Base-by-base conservation (phyloP, 208 protist genomes). In the Acanthamoeba lenticulata region DNA sequence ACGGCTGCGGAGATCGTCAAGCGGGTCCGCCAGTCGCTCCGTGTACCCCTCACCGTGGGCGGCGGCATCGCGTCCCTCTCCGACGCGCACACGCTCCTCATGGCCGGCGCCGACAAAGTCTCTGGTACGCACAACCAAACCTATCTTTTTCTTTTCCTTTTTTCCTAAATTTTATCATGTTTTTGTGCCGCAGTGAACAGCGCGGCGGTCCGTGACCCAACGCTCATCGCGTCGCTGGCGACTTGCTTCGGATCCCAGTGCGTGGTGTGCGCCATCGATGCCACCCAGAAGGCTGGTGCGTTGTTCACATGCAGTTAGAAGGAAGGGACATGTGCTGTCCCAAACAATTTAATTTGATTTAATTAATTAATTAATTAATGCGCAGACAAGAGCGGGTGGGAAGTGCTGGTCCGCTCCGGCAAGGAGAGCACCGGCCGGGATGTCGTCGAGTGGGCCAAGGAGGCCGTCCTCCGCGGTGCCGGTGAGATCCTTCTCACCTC, bases 401-500 rank as follows among this genome's bases (percentile, higher is more conserved):
- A 95, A 24, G 94, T 95, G 34, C 45, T 95, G 42, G 74, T 95
- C 17, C 32, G 42, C 15, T 65, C 92, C 17, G 94, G 94, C 32
- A 94, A 74, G 45, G 83, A 92, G 72, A 65, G 49, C n/a, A 95
- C 94, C 24, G 94, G 94, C 0, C 60, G 44, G 15, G 94, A 95
- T 52, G 94, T 83, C 1, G 72, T 95, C 17, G 93, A 95, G 11
- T 95, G 92, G 69, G 94, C 94, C 40, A 86, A 40, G 34, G 49
- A 91, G 44, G 88, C 69, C 32, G 94, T 95, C 38, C 29, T 92
- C 42, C 47, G 52, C 49, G 94, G 94, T 27, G 94, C 94, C 34
- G 94, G 94, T 32, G 94, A 95, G 62, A 95, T 95, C 40, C 60
- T 95, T 11, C 93, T 95, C 36, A 95, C 94, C 45, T 83, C 47